These are phyloP conservation scores for Trichoderma gracile DNA, from an alignment of 2,329 filamentous ascomycete species.

Conservation along the genomic window DNA sequence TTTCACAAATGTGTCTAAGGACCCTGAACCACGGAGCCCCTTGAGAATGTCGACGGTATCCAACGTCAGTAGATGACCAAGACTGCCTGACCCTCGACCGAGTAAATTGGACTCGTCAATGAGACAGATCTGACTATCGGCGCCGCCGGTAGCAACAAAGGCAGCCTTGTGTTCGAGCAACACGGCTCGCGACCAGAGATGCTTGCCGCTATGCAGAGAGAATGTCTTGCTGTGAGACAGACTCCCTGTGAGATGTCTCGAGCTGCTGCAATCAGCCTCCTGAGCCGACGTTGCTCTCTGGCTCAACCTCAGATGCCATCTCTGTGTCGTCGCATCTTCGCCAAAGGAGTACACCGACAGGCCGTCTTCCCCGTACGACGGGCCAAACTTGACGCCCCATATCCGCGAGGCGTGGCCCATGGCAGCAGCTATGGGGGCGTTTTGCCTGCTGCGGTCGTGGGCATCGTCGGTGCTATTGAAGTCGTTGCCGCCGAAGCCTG, in stretches of 20 bases:
- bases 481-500: slow-evolving; percentile 20
- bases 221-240: slow-evolving; percentile 58
- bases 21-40: slow-evolving; percentile 19
- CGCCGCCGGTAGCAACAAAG: slow-evolving; percentile 73
- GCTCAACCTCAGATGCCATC: slow-evolving; percentile 62
- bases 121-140: slow-evolving; percentile 70
- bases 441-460: background rate
- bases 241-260: slow-evolving; percentile 26
- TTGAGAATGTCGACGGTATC: slow-evolving; percentile 40
- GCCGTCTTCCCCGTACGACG: slow-evolving; percentile 29
- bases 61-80: slow-evolving; percentile 30
- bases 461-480: background rate
- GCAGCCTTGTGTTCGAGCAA: slow-evolving; percentile 36
- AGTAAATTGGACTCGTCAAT: slow-evolving; percentile 36
- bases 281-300: background rate
- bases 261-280: slow-evolving; percentile 8
- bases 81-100: background rate
- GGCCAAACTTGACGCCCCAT: slow-evolving; percentile 76
- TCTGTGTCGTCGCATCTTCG: slow-evolving; percentile 76
- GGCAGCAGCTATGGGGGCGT: slow-evolving; percentile 62
- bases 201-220: slow-evolving; percentile 77
- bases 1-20: slow-evolving; percentile 22
- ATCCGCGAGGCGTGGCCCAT: slow-evolving; percentile 91
- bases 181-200: slow-evolving; percentile 76
- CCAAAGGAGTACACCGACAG: slow-evolving; percentile 70